Conservation (phyloP, 2,329 filamentous ascomycete species). For the Tolypocladium sp. region DNA sequence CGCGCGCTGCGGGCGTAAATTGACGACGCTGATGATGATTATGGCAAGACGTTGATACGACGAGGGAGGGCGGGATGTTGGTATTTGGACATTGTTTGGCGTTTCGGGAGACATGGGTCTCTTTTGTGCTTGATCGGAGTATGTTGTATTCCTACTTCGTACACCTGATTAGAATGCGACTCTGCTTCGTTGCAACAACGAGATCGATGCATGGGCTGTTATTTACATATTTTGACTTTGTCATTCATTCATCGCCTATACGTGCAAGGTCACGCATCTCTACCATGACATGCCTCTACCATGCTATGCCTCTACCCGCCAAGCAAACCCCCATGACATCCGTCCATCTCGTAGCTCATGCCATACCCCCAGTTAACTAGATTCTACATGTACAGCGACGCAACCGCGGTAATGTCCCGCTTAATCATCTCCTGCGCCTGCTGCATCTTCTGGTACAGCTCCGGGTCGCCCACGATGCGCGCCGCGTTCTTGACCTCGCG, state of each 20-base stretch:
- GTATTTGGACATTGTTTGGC: constrained; percentile 5
- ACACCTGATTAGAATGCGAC: not conserved
- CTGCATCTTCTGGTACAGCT: constrained; percentile 93
- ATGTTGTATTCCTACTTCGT: not conserved
- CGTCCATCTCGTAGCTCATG: not conserved
- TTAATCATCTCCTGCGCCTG: constrained; percentile 96
- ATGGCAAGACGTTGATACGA: not conserved
- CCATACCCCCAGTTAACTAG: not conserved
- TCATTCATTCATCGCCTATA: not conserved
- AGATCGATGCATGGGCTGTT: not conserved
- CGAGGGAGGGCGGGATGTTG: constrained; percentile 3
- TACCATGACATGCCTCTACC: not conserved
- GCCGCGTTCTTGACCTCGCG: constrained; percentile 96
- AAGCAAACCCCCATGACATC: not conserved
- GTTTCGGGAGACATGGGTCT: constrained; percentile 1
- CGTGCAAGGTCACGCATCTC: not conserved
- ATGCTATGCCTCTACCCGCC: not conserved
- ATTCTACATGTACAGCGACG: constrained; percentile 72
- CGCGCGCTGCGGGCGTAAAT: constrained; percentile 42
- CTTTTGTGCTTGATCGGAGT: not conserved
- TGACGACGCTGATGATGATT: constrained; percentile 1
- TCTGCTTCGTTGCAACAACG: not conserved
- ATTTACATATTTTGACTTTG: not conserved
- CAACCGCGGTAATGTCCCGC: constrained; percentile 85
- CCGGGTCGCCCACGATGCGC: constrained; percentile 87